Conservation (phyloP, 2,329 filamentous ascomycete species). For the Alternaria tenuissima region DNA sequence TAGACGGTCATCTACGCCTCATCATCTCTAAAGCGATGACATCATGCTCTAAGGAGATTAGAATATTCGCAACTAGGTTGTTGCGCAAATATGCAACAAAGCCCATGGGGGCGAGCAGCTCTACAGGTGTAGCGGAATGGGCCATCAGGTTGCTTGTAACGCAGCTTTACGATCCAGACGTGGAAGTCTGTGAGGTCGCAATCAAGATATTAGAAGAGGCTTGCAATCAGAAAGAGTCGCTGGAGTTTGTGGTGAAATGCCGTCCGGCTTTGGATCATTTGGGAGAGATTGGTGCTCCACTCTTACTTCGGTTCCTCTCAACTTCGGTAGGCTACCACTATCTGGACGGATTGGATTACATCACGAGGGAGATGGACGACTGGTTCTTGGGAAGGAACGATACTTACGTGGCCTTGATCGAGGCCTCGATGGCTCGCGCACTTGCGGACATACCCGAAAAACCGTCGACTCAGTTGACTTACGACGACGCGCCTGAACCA, state of each 20-base stretch:
- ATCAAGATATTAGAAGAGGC: constrained; percentile 98
- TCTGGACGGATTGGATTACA: constrained; percentile 94
- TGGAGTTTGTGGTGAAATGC: constrained; percentile 97
- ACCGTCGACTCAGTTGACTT: constrained; percentile 56
- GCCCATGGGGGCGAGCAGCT: constrained; percentile 54
- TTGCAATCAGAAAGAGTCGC: constrained; percentile 87
- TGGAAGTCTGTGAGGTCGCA: constrained; percentile 94
- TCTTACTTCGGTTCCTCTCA: constrained; percentile 90
- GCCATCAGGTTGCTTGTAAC: constrained; percentile 97
- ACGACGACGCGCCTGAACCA: constrained; percentile 57
- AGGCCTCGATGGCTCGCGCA: constrained; percentile 90
- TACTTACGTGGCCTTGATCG: constrained; percentile 91
- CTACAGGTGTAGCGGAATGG: constrained; percentile 82
- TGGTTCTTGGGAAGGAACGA: constrained; percentile 98
- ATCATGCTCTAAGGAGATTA: constrained; percentile 86
- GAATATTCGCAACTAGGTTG: constrained; percentile 87
- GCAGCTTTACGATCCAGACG: constrained; percentile 95
- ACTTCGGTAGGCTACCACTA: constrained; percentile 98
- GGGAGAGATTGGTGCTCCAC: constrained; percentile 92
- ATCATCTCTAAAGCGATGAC: constrained; percentile 94
- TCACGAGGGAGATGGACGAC: constrained; percentile 99
- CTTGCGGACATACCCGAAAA: constrained; percentile 71
- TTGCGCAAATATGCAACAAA: constrained; percentile 84
- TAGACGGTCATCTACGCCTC: constrained; percentile 85
- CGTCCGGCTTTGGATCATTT: constrained; percentile 92